Base-by-base conservation (phyloP, 352 stramenopile species). In the Phytopythium delawarense region DNA sequence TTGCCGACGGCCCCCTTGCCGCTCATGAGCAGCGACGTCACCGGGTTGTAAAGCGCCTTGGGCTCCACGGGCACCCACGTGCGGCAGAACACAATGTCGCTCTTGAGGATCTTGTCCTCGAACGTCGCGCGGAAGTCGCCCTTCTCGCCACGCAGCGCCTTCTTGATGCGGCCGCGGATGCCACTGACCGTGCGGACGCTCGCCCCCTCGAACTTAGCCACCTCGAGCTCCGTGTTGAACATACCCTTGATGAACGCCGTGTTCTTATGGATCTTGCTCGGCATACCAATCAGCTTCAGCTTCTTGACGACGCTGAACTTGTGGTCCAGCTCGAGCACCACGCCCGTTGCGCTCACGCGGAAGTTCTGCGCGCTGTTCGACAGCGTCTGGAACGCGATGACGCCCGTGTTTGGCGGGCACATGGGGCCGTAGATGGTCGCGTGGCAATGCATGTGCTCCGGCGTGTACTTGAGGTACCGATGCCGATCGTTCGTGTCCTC, bases 361-460 rank as follows among this genome's bases (percentile, higher is more conserved):
- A 99, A 99, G 16, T 92, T 87, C 40, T 96, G 74, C 34, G 91
- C 85, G 32, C 91, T 96, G 60, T 95, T 96, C 3, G 81, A 91
- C 56, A 99, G 72, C 56, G 87, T 92, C 78, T 99, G 96, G 84
- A 99, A 99, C 0, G 97, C 96, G 39, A 99, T 59, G 56, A 99
- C 87, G 70, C 96, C 96, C 32, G 97, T 99, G 81, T 99, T 99
- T 1, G 97, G 96, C 49, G 97, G 93, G 12, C 90, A 91, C 65
- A 98, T 86, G 0, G 97, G 97, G 0, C 94, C 98, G 61, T 98
- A 99, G 65, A 99, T 99, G 11, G 95, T 98, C 32, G 94, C 94
- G 59, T 96, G 89, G 62, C 98, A 99, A 81, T 99, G 98, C 98
- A 99, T 99, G 84, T 99, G 97, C 75, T 99, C 97, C 0, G 98